Base-by-base conservation (phyloP, 2,329 filamentous ascomycete genomes). In the Fusarium sacchari region DNA sequence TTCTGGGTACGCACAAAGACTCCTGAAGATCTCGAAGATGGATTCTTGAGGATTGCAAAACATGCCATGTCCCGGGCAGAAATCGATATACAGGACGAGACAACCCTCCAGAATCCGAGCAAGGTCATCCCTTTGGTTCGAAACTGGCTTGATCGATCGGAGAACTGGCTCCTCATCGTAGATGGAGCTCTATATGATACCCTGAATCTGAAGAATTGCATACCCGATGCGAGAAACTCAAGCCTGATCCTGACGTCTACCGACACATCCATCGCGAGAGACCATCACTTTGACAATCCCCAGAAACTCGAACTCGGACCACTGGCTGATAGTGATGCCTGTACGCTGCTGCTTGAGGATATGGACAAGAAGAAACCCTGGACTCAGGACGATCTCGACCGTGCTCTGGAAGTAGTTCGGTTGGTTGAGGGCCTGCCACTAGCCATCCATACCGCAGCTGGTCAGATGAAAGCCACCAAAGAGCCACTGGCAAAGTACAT, bases 401-500 rank as follows among this genome's bases (percentile, higher is more conserved):
- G 67, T 14, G 76, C 76, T 20, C 69, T 66, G 1, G 67, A 77
- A 42, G 70, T 70, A 11, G 76, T 77, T 22, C 60, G 34, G 15
- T 56, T 77, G 22, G 67, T 77, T 34, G 71, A 74, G 26, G 72
- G 75, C 18, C 43, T 77, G 4, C 75, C 76, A 10, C 49, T 76
- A 17, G 76, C 71, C 20, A 60, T 77, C 20, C 75, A 77, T 24
- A 64, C 76, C 7, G 75, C 73, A 17, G 76, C 71, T 8, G 66
- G 64, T 11, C 75, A 77, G 24, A 52, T 77, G 55, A 64, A 62
- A 39, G 72, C 71, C 28, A 77, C 76, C 26, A 61, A 62, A 34
- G 76, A 77, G 43, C 76, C 76, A 30, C 26, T 77, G 26, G 72
- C 75, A 36, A 77, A 77, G 52, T 76, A 77, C 24, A 74, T 76